These are phyloP conservation scores for Neofusicoccum cordaticola DNA, from an alignment of 2,329 filamentous ascomycete genomes.

Conservation along the genomic window DNA sequence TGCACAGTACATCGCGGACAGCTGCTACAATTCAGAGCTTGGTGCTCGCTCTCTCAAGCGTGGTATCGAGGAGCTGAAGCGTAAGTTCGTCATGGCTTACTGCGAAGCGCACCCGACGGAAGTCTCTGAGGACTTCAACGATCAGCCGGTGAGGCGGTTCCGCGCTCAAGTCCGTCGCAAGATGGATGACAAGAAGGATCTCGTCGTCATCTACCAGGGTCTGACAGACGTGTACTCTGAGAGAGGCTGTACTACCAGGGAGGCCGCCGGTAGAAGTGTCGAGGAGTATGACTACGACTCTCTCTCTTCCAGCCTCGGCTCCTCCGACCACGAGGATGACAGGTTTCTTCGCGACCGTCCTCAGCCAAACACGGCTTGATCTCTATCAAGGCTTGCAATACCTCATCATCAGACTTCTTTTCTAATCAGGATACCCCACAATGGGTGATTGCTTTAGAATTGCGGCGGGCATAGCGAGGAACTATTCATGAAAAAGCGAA, in stretches of 20 bases:
- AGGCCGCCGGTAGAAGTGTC: not conserved
- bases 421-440: too few relatives aligned
- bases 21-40: not conserved
- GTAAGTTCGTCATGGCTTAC: not conserved
- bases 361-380: not conserved
- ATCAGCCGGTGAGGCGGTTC: not conserved
- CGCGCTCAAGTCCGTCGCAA: not conserved
- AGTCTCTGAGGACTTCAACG: not conserved
- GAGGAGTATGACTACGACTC: not conserved
- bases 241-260: too few relatives aligned
- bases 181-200: not conserved
- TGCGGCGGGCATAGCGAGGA: too few relatives aligned
- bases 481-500: too few relatives aligned
- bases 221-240: not conserved
- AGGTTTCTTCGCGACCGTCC: not conserved
- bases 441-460: too few relatives aligned
- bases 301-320: not conserved
- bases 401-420: too few relatives aligned
- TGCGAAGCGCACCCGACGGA: not conserved
- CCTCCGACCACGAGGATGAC: not conserved
- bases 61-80: not conserved
- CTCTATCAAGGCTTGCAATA: too few relatives aligned
- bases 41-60: not conserved
- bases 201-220: not conserved
- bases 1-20: not conserved